Evolutionary conservation across 441 rosid genomes (phyloP), one percentile per base, ranked within the genome.

Genomic region (Manihot esculenta): DNA sequence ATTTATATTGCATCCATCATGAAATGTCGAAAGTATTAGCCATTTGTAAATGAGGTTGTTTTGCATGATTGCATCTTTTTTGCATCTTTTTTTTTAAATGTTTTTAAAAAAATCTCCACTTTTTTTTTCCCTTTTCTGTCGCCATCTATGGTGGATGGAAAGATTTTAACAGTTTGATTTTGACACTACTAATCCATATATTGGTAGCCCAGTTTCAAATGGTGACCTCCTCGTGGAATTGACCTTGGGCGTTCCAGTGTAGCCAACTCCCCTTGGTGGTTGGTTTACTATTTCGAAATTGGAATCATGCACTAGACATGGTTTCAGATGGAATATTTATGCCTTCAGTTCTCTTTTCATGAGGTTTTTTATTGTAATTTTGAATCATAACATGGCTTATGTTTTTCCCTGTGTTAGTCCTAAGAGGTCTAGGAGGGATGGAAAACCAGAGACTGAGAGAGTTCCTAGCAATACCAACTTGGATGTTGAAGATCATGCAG

Each of bases 381-480:
- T 55, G 67, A 47, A 57, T 72, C 50, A 26, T 14, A 30, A 66
- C 11, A 41, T 45, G 44, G 27, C 11, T 47, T 44, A 54, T 47
- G 51, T 1, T 69, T 48, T 57, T 38, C 38, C 10, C 63, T 66
- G 42, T 59, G 68, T 73, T 15, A 88, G 96, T 74, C 97, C 94
- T 49, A 91, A 92, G 79, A 90, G 89, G 72, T 87, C 89, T n/a
- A 84, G 94, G 76, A 89, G 90, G 80, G 90, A 86, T 74, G 91
- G 85, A 33, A 88, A 90, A 73, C 87, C 88, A 47, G 87, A 77
- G 24, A 62, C 82, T 1, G 90, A 83, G 78, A 75, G 83, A 68
- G 81, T 61, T 58, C 56, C 35, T 21, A 64, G 78, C 67, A 78
- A 59, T n/a, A 26, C 65, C 55, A 82, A 81, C 75, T 54, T 71